Evolutionary conservation across 139 green algal genomes (phyloP), one percentile per base, ranked within the genome.

Genomic region (Closterium sp.): DNA sequence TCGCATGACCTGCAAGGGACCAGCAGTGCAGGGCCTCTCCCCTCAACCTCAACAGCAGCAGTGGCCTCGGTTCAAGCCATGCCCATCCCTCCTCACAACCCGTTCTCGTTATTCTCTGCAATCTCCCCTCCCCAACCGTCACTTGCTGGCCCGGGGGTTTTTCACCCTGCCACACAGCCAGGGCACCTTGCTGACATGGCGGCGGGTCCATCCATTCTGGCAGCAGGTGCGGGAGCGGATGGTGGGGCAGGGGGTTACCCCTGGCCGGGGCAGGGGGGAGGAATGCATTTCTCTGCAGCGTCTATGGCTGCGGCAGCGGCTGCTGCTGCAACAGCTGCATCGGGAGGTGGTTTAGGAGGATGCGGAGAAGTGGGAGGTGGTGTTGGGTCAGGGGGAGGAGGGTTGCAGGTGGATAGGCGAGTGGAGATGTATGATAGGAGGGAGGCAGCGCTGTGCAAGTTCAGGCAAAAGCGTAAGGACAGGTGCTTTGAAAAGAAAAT

Each of bases 401-500:
- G 87, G 10, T 31, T 62, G 87, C 28, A 42, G 28, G 10, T 85
- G 32, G 70, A 92, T 19, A 89, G 90, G 90, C 62, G 89, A 11
- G 19, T 92, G 70, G 90, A 92, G 70, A 38, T 90, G 90, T 85
- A 85, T n/a, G 90, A 93, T 21, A 91, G 91, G 91, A 30, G 91
- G 17, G 91, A 93, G 84, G 91, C 91, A 24, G 91, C 91, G 17
- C 91, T 93, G 34, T 86, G 32, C 28, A 95, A 91, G 89, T 95
- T 95, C 88, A 85, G 92, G 85, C 89, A 96, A 88, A 96, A 96
- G 89, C 91, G 94, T 21, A 96, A 95, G 86, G 91, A 95, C 30
- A 92, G 93, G 27, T 94, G 90, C 88, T 96, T 96, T 89, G 70
- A 90, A n/a, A 96, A 96, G 93, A 95, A 96, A 85, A 91, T 96